Percentiles rank a stretch among this genome's conserved stretches.
Conservation (phyloP, 2,329 filamentous ascomycete genomes). For the Pyrenophora tritici-repentis region DNA sequence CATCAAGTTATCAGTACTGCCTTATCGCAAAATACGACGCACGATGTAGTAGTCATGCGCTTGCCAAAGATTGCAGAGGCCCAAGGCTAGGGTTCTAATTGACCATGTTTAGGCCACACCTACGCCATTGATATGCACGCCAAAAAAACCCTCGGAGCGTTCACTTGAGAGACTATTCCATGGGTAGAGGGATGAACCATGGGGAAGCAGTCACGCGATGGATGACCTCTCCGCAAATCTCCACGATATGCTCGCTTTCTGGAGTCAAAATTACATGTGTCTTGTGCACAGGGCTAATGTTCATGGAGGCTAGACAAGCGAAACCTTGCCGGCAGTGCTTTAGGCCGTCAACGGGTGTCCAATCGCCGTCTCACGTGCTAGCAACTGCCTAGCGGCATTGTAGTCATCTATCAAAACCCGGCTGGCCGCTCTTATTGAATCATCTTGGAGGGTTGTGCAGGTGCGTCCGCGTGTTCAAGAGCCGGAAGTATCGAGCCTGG, state of each 20-base stretch:
- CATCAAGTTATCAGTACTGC: neutral
- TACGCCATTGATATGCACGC: too few species aligned
- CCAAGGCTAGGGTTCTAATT: too few species aligned
- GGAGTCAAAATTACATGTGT: slow-evolving; percentile 23
- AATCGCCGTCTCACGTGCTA: slow-evolving; percentile 20
- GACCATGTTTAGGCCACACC: too few species aligned
- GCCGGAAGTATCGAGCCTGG: slow-evolving; percentile 11
- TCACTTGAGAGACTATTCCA: neutral
- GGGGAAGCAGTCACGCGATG: neutral
- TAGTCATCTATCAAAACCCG: slow-evolving; percentile 2
- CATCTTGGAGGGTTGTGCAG: neutral
- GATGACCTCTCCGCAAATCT: slow-evolving; percentile 1
- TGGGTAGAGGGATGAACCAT: neutral
- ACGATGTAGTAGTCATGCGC: neutral
- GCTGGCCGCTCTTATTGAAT: slow-evolving; percentile 14
- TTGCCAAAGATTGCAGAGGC: too few species aligned
- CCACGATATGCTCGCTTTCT: neutral
- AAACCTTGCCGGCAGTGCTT: slow-evolving; percentile 3
- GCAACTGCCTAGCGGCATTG: slow-evolving; percentile 5
- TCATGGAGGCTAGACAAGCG: slow-evolving; percentile 20
- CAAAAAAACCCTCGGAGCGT: neutral
- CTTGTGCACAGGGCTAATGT: slow-evolving; percentile 11
- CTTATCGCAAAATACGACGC: neutral
- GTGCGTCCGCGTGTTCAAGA: slow-evolving; percentile 15
- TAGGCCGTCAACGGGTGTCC: slow-evolving; percentile 7